Conservation (phyloP, 257 asterid genomes). For the Mitragyna speciosa region DNA sequence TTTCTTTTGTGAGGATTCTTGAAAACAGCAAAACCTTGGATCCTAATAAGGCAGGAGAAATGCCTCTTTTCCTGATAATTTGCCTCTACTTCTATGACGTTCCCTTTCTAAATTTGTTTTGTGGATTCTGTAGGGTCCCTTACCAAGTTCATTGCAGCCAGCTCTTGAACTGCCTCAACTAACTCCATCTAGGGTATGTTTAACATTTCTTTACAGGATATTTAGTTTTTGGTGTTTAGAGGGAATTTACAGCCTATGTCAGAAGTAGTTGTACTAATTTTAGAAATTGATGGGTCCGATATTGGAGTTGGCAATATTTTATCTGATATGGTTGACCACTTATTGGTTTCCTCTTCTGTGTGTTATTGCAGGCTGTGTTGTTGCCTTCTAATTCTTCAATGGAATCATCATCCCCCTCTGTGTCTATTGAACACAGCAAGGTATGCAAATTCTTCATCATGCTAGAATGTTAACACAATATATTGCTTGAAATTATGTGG, state of each 20-base stretch:
- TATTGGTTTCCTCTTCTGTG: conserved; percentile 12
- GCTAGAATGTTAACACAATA: neutral
- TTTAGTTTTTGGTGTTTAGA: neutral
- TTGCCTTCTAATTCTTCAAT: conserved; percentile 45
- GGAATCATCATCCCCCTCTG: conserved; percentile 63
- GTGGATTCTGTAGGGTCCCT: conserved; percentile 45
- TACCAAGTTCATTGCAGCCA: conserved; percentile 51
- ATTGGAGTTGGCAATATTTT: conserved; percentile 4
- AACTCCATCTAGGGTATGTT: conserved; percentile 71
- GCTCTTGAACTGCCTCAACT: conserved; percentile 57
- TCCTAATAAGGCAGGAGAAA: conserved; percentile 64
- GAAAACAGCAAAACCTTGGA: conserved; percentile 40
- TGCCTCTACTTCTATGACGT: conserved; percentile 4
- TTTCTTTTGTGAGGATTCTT: conserved; percentile 42
- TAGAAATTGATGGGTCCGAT: neutral
- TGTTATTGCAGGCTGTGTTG: conserved; percentile 45
- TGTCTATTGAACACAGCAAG: conserved; percentile 43
- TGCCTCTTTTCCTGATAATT: conserved; percentile 15
- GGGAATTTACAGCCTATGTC: neutral
- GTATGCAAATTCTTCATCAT: conserved; percentile 23
- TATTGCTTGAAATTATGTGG: neutral
- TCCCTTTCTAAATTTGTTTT: conserved; percentile 12
- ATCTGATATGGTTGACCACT: neutral
- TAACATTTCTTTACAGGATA: neutral
- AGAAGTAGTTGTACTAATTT: neutral